Base-by-base conservation (phyloP, 192 early-diverging fungal species). In the Backusella westeae region DNA sequence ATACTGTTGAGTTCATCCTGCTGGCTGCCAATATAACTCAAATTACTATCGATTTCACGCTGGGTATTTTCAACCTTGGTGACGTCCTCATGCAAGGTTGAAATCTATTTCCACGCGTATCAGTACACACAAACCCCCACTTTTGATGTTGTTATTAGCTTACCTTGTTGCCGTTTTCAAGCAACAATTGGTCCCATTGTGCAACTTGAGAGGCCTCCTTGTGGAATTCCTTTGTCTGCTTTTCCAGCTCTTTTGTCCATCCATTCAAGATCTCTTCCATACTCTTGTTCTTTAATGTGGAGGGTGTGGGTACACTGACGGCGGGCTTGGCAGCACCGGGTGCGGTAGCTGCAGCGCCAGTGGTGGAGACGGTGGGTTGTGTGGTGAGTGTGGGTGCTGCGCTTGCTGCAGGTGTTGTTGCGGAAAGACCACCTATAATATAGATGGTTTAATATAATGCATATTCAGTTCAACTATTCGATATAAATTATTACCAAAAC, bases 251-350 rank as follows among this genome's bases (percentile, higher is more conserved):
- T 15, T 83, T 81, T 19, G 92, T 94, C 98, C 98, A 99, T 84
- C 91, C 90, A 49, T 94, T 92, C 39, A 96, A 80, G 59, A 99
- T 94, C 74, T 96, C 96, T 73, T 96, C 94, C 84, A 99, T 87
- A 32, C 93, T 96, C 83, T 93, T 96, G 71, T 91, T 92, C 77
- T 95, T 91, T 77, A 97, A 76, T 36, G 90, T 84, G 38, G 89
- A 80, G 26, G 88, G 82, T 53, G 87, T 84, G 5, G 87, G 80
- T 1, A 83, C 77, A 26, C 74, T 80, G 38, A 83, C 87, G 36
- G 86, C 74, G 39, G 87, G 44, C 0, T 83, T 15, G 10, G 77
- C 53, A 34, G 84, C 74, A 34, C 75, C 78, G 71, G 86, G 12
- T 44, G 42, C 6, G 6, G 35, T 63, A 36, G 78, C 32, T 32